Evolutionary conservation across 1,284 basidiomycete genomes (phyloP).

Genomic region (Entoloma clypeatum): DNA sequence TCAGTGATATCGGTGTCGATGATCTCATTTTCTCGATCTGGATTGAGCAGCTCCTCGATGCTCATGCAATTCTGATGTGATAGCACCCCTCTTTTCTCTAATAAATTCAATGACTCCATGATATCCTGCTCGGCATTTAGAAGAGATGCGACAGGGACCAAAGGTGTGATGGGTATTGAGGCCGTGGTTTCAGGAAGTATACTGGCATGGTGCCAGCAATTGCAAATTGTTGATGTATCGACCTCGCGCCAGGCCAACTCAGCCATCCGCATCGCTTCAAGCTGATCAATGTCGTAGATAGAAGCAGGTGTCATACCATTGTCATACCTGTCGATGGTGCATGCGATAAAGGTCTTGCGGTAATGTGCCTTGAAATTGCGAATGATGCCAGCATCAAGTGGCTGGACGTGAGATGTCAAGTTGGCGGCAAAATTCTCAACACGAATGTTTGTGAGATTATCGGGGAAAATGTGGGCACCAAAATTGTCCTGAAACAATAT

Average conservation of each 20-base stretch:
- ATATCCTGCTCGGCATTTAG: no score
- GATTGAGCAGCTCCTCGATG: no score
- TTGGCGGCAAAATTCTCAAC: constrained; percentile 29
- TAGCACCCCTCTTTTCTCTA: no score
- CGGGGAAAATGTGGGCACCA: constrained; percentile 4
- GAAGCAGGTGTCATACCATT: constrained; percentile 16
- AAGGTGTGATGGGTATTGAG: not conserved
- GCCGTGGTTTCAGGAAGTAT: constrained; percentile 4
- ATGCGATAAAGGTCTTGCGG: constrained; percentile 16
- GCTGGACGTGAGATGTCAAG: constrained; percentile 26
- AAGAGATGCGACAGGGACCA: constrained; percentile 5
- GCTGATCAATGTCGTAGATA: constrained; percentile 29
- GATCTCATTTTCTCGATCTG: no score
- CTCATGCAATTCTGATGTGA: no score
- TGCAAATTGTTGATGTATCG: constrained; percentile 3
- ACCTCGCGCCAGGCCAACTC: constrained; percentile 2
- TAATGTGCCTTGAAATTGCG: constrained; percentile 32
- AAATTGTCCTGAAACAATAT: constrained; percentile 1
- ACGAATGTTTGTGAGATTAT: constrained; percentile 10
- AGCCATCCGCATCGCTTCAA: constrained; percentile 28
- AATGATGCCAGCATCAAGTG: constrained; percentile 31
- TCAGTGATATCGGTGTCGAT: no score
- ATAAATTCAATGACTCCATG: no score
- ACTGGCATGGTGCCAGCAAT: constrained; percentile 8
- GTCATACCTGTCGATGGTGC: constrained; percentile 25